These are phyloP conservation scores for Helianthus tuberosus DNA, from an alignment of 129 eudicot species.

Conservation along the genomic window DNA sequence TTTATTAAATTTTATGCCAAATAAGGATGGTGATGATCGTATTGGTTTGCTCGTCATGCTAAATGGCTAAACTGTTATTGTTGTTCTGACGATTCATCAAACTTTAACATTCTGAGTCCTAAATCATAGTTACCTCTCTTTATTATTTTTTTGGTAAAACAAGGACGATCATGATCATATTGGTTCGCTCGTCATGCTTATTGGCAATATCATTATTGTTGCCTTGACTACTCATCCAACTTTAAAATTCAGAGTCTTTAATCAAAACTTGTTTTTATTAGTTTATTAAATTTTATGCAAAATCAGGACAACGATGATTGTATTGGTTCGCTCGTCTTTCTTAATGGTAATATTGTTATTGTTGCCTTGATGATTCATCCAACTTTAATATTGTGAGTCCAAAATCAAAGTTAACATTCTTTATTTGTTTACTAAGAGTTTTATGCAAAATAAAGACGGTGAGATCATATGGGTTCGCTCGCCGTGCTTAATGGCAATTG, in stretches of 20 bases:
- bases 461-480: neutral
- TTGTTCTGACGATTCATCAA: constrained; percentile 25
- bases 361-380: too few relatives aligned
- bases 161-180: neutral
- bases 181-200: constrained; percentile 36
- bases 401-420: too few relatives aligned
- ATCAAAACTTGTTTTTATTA: neutral
- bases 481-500: too few relatives aligned
- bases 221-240: constrained; percentile 16
- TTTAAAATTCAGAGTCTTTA: neutral
- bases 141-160: neutral
- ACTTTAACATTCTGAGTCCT: constrained; percentile 1
- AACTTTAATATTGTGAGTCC: too few relatives aligned
- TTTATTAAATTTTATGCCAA: neutral
- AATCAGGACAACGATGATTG: neutral
- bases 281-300: too few relatives aligned
- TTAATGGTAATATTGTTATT: too few relatives aligned
- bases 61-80: constrained; percentile 6
- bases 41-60: constrained; percentile 36
- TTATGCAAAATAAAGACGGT: neutral
- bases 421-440: neutral
- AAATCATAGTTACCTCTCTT: neutral
- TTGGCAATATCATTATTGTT: constrained; percentile 16
- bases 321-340: neutral
- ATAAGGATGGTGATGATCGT: constrained; percentile 31